A percentile compares a stretch with the other conserved stretches of the same genome.
phyloP scores from a whole-genome alignment of 169 alveolate genomes.

The Babesia gibsoni region DNA sequence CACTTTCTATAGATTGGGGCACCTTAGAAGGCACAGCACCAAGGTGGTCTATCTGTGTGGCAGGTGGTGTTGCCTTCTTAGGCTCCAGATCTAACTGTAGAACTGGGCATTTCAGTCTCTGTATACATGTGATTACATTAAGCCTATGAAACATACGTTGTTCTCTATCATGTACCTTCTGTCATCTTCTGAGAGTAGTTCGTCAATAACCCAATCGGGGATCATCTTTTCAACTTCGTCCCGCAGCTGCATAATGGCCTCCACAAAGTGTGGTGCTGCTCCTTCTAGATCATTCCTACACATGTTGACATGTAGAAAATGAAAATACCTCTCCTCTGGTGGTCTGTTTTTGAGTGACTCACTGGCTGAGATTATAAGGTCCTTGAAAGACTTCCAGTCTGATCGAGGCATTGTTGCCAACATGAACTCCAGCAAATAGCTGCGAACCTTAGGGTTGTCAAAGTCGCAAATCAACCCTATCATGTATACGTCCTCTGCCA shows the following conservation, averaged over 20 bases:
- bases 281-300: conserved; percentile 6
- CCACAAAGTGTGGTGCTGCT: conserved; percentile 52
- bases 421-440: conserved; percentile 56
- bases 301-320: neutral
- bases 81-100: conserved; percentile 28
- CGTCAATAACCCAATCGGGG: conserved; percentile 74
- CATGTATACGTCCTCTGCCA: conserved; percentile 62
- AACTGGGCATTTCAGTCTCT: conserved; percentile 38
- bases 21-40: neutral
- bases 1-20: neutral
- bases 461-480: conserved; percentile 41
- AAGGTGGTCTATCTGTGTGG: conserved; percentile 19
- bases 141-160: conserved; percentile 19
- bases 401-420: conserved; percentile 68
- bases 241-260: conserved; percentile 63
- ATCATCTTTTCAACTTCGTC: conserved; percentile 64
- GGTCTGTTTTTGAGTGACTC: conserved; percentile 25
- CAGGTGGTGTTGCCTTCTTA: neutral
- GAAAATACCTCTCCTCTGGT: conserved; percentile 42
- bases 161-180: conserved; percentile 32
- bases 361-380: conserved; percentile 27
- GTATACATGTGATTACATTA: neutral
- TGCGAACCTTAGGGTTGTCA: conserved; percentile 55
- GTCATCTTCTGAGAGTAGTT: conserved; percentile 59
- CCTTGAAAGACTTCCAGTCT: conserved; percentile 71